Evolutionary conservation across 805 yeast species (phyloP).

Genomic region (Monosporozyma yasuniensis): DNA sequence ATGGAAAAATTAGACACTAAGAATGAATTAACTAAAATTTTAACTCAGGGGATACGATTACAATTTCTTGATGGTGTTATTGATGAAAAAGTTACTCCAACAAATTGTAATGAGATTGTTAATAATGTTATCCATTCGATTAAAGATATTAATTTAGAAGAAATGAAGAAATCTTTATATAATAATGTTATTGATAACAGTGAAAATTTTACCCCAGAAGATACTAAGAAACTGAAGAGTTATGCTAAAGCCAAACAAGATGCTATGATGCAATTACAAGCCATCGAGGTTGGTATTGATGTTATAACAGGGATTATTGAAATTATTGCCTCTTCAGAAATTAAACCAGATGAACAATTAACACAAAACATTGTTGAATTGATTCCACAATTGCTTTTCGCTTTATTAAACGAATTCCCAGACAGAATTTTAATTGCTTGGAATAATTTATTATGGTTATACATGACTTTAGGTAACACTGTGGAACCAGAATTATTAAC

Average conservation of each 20-base stretch:
- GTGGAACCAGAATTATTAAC: conserved; percentile 8
- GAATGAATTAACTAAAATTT: conserved; percentile 30
- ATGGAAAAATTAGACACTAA: conserved; percentile 1
- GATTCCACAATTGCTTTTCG: conserved; percentile 33
- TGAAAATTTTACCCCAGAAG: conserved; percentile 5
- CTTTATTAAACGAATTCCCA: conserved; percentile 40
- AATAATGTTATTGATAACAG: conserved; percentile 3
- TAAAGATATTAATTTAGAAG: conserved; percentile 27
- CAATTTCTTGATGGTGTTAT: conserved; percentile 28
- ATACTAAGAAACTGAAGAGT: conserved; percentile 26
- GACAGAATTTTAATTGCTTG: conserved; percentile 54
- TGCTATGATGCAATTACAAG: conserved; percentile 47
- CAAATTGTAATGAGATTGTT: conserved; percentile 20
- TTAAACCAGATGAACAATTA: conserved; percentile 4
- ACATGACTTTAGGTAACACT: conserved; percentile 19
- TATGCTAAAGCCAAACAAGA: conserved; percentile 34
- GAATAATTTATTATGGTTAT: conserved; percentile 60
- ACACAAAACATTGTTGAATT: conserved; percentile 12
- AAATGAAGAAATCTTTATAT: conserved; percentile 21
- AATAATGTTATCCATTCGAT: conserved; percentile 20
- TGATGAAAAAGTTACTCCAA: conserved; percentile 12
- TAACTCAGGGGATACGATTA: conserved; percentile 32
- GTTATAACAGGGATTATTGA: conserved; percentile 69
- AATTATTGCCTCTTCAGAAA: conserved; percentile 29
- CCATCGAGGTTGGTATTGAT: conserved; percentile 66